Conservation (phyloP, 176 grass and related monocot species). For the Raddia distichophylla region DNA sequence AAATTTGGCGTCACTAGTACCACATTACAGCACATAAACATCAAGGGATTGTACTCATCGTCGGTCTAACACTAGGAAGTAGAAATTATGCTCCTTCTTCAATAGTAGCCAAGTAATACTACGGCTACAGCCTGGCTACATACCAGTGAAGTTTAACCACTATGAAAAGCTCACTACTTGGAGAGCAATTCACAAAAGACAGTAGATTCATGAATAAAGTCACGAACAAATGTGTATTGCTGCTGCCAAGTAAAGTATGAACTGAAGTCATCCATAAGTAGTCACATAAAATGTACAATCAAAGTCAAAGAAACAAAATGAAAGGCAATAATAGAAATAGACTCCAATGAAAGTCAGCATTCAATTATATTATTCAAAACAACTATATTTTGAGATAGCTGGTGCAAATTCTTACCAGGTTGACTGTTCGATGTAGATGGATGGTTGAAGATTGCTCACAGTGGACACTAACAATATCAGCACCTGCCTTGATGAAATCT, state of each 20-base stretch:
- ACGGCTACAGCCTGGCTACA: background rate
- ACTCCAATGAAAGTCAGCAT: background rate
- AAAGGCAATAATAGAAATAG: background rate
- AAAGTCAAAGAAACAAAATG: background rate
- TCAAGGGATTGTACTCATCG: background rate
- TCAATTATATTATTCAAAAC: constrained; percentile 21
- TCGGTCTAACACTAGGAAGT: constrained; percentile 24
- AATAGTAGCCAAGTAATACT: background rate
- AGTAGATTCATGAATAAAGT: background rate
- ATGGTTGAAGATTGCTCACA: constrained; percentile 95
- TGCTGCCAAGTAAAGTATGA: background rate
- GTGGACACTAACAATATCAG: constrained; percentile 98
- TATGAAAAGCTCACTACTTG: background rate
- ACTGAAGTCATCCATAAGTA: background rate
- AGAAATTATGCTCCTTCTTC: background rate
- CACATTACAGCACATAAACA: constrained; percentile 10
- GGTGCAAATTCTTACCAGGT: constrained; percentile 53
- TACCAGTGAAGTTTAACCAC: constrained; percentile 11
- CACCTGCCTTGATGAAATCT: constrained; percentile 99
- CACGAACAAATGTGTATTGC: background rate
- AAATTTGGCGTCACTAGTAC: constrained; percentile 3
- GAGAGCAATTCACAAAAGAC: background rate
- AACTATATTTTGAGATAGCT: constrained; percentile 7
- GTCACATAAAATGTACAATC: background rate
- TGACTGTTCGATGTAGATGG: constrained; percentile 90